Evolutionary conservation across 2,329 filamentous ascomycete species (phyloP).

Genomic region (Trichothecium sympodiale): DNA sequence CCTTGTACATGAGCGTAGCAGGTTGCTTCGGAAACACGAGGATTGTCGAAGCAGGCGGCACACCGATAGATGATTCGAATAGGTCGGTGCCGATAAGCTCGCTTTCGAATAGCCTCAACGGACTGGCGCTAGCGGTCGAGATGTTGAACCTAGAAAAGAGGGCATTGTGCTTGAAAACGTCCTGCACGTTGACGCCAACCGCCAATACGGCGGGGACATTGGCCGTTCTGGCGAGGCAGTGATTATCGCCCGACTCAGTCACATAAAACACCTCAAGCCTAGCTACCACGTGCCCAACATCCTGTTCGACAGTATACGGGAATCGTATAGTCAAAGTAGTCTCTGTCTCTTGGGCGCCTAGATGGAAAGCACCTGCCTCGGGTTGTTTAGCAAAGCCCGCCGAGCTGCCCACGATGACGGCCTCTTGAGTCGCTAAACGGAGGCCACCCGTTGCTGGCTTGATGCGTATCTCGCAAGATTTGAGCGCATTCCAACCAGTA

Average conservation of each 20-base stretch:
- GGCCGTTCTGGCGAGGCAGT: conserved; percentile 33
- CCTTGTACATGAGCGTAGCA: conserved; percentile 69
- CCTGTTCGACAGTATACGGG: conserved; percentile 77
- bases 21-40: conserved; percentile 73
- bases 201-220: conserved; percentile 65
- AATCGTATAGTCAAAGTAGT: conserved; percentile 49
- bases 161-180: conserved; percentile 75
- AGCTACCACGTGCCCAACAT: conserved; percentile 58
- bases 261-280: conserved; percentile 68
- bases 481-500: conserved; percentile 64
- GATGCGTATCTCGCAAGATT: conserved; percentile 47
- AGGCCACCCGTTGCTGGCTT: conserved; percentile 56
- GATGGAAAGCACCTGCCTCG: conserved; percentile 41
- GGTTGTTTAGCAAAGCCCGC: conserved; percentile 35
- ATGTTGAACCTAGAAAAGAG: conserved; percentile 89
- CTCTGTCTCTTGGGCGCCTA: conserved; percentile 33
- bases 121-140: conserved; percentile 65
- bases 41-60: conserved; percentile 38
- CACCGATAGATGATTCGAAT: conserved; percentile 53
- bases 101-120: conserved; percentile 62
- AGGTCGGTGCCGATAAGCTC: conserved; percentile 59
- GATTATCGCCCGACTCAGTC: conserved; percentile 46
- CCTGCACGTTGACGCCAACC: conserved; percentile 91
- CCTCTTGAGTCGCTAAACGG: conserved; percentile 50
- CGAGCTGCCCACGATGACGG: conserved; percentile 29